A percentile compares a stretch with the other conserved stretches of the same genome.
Evolutionary conservation across 2,329 filamentous ascomycete genomes (phyloP).

Genomic region (Gliomastix tumulicola): DNA sequence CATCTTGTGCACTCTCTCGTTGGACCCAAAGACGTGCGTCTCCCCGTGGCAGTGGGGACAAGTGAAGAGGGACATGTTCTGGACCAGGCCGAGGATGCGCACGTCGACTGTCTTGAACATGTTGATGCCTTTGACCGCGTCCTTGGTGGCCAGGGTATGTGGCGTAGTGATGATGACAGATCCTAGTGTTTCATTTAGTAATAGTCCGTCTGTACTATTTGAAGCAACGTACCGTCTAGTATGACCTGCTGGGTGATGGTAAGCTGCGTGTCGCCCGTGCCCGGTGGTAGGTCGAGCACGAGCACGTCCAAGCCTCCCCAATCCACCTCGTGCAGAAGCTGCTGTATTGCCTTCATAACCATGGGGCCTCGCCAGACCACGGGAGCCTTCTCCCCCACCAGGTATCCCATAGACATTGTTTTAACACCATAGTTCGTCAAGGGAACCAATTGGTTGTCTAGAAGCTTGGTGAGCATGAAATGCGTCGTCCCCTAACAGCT

Average conservation of each 20-base stretch:
- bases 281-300: conserved; percentile 85
- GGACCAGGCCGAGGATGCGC: conserved; percentile 77
- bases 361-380: conserved; percentile 95
- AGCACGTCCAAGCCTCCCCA: conserved; percentile 88
- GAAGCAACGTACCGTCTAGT: conserved; percentile 64
- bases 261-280: conserved; percentile 91
- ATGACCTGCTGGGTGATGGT: conserved; percentile 93
- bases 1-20: conserved; percentile 57
- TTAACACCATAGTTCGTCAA: conserved; percentile 92
- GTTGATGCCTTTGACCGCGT: conserved; percentile 84
- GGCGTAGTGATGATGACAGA: conserved; percentile 88
- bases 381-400: conserved; percentile 71
- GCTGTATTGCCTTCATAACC: conserved; percentile 96
- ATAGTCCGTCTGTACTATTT: no score
- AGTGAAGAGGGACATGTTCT: conserved; percentile 83
- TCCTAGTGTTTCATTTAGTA: no score
- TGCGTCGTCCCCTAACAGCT: not conserved
- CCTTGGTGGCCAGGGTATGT: conserved; percentile 85
- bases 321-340: conserved; percentile 89
- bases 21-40: conserved; percentile 67
- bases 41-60: conserved; percentile 72
- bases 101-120: conserved; percentile 86
- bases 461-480: not conserved
- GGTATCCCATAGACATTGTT: conserved; percentile 98
- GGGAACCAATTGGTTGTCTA: conserved; percentile 76